Evolutionary conservation across 345 rosid genomes (phyloP), one percentile per base, ranked within the genome.

Genomic region (Eucalyptus paniculata): DNA sequence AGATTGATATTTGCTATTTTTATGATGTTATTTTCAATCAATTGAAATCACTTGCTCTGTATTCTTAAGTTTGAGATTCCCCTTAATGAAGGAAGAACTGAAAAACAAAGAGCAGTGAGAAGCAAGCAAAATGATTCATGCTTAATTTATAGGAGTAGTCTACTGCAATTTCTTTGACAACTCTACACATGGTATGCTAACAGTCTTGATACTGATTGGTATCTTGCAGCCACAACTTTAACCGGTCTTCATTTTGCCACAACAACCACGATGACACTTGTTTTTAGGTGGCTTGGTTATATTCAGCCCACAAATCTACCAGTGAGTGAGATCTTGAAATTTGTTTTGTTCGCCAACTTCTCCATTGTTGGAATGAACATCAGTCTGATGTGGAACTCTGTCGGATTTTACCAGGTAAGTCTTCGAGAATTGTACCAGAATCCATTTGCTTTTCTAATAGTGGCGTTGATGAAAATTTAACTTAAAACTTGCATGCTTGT

Each of bases 351-450:
- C 87, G 99, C 99, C 44, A 98, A 97, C 93, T 98, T 96, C 93
- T 98, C 99, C 21, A 96, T 98, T 56, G 99, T 98, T 93, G 99
- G 99, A 89, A 98, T 98, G 99, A 98, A 98, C 83, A 97, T 98
- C 86, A 98, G 99, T 91, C 93, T 98, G 85, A 97, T 98, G 99
- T 98, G 99, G 99, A 98, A 97, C 65, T 97, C 99, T n/a, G 99
- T 98, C n/a, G 99, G 99, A 50, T 98, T 98, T 91, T 98, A 98
- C 93, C 99, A 98, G 99, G 99, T 95, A 87, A 90, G 92, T 87
- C 77, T 86, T 51, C 1, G 53, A 77, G 85, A 21, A 77, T 77
- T 14, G 47, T 77, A 42, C 47, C 30, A 21, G 85, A 77, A 12
- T 77, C 47, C 17, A 37, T 77, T 40, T 77, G 85, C 85, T 77